Conservation (phyloP, 768 basidiomycete species). For the Suillus spraguei region DNA sequence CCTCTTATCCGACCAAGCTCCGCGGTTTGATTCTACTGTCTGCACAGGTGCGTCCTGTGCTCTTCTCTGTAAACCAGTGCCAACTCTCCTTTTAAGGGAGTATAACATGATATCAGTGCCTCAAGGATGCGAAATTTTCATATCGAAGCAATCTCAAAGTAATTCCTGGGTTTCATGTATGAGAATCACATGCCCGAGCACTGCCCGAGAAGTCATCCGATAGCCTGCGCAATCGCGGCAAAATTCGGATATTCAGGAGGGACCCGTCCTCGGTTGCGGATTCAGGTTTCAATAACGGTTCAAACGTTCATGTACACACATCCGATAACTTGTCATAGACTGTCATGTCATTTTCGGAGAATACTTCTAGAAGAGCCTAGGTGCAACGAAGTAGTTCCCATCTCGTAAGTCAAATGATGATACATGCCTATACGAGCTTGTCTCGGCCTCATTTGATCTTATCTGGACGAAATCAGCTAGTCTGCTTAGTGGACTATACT, state of each 20-base stretch:
- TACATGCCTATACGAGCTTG: not conserved
- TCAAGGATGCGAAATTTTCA: not conserved
- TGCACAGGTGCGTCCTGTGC: not conserved
- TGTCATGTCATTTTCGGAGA: not conserved
- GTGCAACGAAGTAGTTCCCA: not conserved
- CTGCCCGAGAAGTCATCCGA: constrained; percentile 4
- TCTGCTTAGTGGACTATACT: not conserved
- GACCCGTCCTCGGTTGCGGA: not conserved
- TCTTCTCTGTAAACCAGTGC: not conserved
- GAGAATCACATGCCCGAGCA: constrained; percentile 5
- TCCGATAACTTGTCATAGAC: not conserved
- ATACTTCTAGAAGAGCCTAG: not conserved
- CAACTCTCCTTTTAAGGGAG: not conserved
- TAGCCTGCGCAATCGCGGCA: not conserved
- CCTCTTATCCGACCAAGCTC: not conserved
- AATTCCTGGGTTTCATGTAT: not conserved
- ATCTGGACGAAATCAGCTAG: constrained; percentile 1
- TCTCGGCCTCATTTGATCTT: constrained; percentile 1
- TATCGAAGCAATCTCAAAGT: not conserved
- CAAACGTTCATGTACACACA: not conserved
- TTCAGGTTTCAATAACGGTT: not conserved
- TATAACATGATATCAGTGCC: not conserved
- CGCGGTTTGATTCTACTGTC: not conserved
- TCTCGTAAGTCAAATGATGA: constrained; percentile 1
- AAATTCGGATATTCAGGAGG: not conserved